Evolutionary conservation across 371 early-diverging fungal genomes (phyloP), one percentile per base, ranked within the genome.

Genomic region (Chytridium lagenaria): DNA sequence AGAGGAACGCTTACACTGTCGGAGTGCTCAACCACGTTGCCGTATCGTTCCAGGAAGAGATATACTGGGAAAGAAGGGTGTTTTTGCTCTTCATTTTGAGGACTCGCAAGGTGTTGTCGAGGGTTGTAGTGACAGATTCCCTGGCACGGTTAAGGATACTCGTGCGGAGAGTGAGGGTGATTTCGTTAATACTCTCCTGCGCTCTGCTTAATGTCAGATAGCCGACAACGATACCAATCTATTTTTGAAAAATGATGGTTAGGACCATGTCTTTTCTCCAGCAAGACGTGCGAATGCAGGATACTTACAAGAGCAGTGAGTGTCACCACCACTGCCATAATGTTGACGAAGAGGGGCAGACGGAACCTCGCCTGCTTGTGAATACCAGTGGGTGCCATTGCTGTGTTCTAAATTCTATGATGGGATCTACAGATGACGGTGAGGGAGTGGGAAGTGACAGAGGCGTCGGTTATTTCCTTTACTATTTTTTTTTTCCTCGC

Each of bases 281-380:
- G 23, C 26, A 34, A 33, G 30, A 61, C 44, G 12, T 19, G 23
- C 57, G 26, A 57, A 64, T 22, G n/a, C 33, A 34, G 33, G 64
- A 34, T 7, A 51, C 36, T 49, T 15, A 68, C 50, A 3, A 49
- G 22, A 51, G 38, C 50, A 5, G 19, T 55, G 7, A 61, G 7
- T 37, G 37, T 40, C 2, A 66, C 2, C 39, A 66, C 66, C 2
- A 66, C 40, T 3, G 3, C 2, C 44, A 44, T 66, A 30, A 66
- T 38, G 66, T 28, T 66, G 26, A 66, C 66, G 30, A 40, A 66
- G 40, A 66, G 66, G n/a, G 66, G 66, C 22, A 66, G 5, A 23
- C 66, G 39, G 44, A 66, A 7, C 40, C 49, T 37, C 23, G 66
- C 66, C 66, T 66, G 38, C 66, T 66, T 66, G 36, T 26, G 5